Evolutionary conservation across 441 rosid species (phyloP).

Genomic region (Cnidoscolus chayamansa): DNA sequence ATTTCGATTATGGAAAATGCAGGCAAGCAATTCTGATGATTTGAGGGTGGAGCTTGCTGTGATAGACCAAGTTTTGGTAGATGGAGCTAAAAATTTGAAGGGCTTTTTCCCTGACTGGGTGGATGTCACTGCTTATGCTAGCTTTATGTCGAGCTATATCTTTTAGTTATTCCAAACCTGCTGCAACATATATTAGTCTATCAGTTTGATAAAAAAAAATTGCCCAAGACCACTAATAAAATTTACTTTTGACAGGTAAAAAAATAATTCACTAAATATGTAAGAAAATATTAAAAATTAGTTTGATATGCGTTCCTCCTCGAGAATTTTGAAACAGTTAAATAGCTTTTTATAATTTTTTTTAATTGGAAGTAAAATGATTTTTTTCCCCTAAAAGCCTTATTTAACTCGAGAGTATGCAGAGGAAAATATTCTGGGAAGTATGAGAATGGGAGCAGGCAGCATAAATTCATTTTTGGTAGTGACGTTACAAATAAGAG

Average conservation of each 20-base stretch:
- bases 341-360: no score
- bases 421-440: no score
- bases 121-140: slow-evolving; percentile 66
- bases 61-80: slow-evolving; percentile 67
- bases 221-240: background rate
- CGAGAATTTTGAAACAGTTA: no score
- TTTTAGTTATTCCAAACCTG: slow-evolving; percentile 35
- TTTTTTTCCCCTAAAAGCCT: no score
- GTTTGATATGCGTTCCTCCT: no score
- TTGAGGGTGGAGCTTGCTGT: slow-evolving; percentile 75
- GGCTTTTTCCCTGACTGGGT: slow-evolving; percentile 80
- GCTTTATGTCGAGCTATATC: slow-evolving; percentile 63
- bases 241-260: background rate
- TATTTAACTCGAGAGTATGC: no score
- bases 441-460: no score
- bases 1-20: slow-evolving; percentile 10
- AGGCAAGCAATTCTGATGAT: slow-evolving; percentile 54
- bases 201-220: background rate
- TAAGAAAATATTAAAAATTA: no score
- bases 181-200: background rate
- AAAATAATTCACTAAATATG: no score
- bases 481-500: no score
- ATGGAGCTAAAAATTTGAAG: slow-evolving; percentile 57
- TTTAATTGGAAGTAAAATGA: no score
- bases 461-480: no score